phyloP scores from a whole-genome alignment of 148 eudicot genomes.

The Silene latifolia region DNA sequence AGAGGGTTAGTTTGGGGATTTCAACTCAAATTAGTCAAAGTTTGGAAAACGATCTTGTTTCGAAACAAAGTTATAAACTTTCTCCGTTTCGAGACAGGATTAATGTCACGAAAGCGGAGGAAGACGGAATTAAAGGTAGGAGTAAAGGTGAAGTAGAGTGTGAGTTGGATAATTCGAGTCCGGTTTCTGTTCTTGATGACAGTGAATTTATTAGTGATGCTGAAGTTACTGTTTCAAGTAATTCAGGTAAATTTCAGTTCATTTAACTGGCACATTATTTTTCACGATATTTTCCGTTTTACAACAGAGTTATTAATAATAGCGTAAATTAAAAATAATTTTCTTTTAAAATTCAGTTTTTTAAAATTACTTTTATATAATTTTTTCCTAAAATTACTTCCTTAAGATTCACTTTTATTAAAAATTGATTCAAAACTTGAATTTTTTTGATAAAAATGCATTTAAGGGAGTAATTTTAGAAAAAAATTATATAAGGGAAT shows the following conservation, averaged over 20 bases:
- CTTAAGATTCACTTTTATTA: no score
- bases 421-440: no score
- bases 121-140: conserved; percentile 23
- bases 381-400: no score
- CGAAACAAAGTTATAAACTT: conserved; percentile 28
- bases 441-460: no score
- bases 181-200: conserved; percentile 79
- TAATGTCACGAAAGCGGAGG: conserved; percentile 16
- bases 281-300: no score
- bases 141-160: conserved; percentile 39
- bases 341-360: no score
- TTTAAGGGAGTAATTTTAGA: no score
- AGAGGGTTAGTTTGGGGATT: conserved; percentile 28
- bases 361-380: no score
- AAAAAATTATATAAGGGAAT: no score
- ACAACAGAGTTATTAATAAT: no score
- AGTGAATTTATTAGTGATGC: conserved; percentile 41
- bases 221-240: conserved; percentile 49
- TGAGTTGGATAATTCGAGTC: conserved; percentile 66
- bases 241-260: not conserved
- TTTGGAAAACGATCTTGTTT: conserved; percentile 18
- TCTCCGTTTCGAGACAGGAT: conserved; percentile 18
- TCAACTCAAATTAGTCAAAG: conserved; percentile 20
- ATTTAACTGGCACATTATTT: no score
- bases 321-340: no score